Conservation (phyloP, 73 alveolate species). For the Paramecium sexaurelia region DNA sequence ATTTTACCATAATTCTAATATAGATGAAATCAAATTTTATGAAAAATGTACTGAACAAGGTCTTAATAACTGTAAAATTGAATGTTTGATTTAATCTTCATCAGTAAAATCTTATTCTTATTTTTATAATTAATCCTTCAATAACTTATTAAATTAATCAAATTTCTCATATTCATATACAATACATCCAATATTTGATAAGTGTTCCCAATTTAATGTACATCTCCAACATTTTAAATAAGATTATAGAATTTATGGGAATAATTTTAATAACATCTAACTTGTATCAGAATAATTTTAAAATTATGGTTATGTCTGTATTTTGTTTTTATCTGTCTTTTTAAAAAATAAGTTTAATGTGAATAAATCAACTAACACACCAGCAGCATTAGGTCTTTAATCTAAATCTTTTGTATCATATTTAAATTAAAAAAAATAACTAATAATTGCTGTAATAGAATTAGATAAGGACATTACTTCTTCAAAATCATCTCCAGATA, state of each 20-base stretch:
- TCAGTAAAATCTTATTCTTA: background rate
- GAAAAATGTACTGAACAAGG: background rate
- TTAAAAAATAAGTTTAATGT: background rate
- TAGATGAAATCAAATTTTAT: background rate
- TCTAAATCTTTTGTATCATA: conserved; percentile 2
- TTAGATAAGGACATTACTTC: conserved; percentile 5
- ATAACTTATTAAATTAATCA: background rate
- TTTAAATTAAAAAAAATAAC: conserved; percentile 31
- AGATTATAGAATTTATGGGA: background rate
- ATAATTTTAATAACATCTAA: background rate
- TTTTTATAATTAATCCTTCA: background rate
- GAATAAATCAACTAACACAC: conserved; percentile 4
- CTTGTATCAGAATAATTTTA: background rate
- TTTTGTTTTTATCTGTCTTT: background rate
- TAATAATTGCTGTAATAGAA: background rate
- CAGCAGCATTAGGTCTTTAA: conserved; percentile 34
- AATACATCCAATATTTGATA: background rate
- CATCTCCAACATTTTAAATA: conserved; percentile 43
- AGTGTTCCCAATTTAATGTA: background rate
- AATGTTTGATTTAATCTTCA: conserved; percentile 7
- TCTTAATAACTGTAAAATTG: background rate
- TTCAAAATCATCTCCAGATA: conserved; percentile 20
- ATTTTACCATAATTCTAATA: background rate
- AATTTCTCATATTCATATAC: background rate
- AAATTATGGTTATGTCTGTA: background rate